Percentiles rank a stretch among this genome's conserved stretches.
phyloP scores from a whole-genome alignment of 2,329 filamentous ascomycete genomes.

The Fusarium sp. region DNA sequence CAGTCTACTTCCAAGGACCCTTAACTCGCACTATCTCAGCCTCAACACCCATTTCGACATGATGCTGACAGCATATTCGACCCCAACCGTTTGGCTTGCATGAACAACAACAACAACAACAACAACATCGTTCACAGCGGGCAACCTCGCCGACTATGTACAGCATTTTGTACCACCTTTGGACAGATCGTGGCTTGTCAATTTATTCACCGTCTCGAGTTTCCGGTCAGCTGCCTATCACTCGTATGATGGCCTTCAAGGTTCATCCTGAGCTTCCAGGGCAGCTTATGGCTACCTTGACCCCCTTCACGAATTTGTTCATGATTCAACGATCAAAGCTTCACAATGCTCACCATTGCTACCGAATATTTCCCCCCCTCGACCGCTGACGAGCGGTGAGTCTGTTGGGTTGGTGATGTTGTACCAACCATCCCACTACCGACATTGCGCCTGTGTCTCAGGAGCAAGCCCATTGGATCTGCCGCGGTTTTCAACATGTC shows the following conservation, averaged over 20 bases:
- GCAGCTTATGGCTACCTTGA: conserved; percentile 2
- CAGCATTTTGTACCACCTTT: conserved; percentile 36
- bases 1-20: not conserved
- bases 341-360: not conserved
- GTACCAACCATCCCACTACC: conserved; percentile 38
- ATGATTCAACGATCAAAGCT: conserved; percentile 16
- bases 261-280: conserved; percentile 10
- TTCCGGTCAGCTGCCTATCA: conserved; percentile 36
- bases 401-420: conserved; percentile 15
- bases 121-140: conserved; percentile 5
- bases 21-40: conserved; percentile 8
- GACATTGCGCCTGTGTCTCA: conserved; percentile 28
- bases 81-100: conserved; percentile 5
- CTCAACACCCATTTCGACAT: conserved; percentile 6
- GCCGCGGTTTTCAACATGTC: conserved; percentile 10
- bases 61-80: not conserved
- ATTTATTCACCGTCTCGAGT: conserved; percentile 38
- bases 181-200: conserved; percentile 34
- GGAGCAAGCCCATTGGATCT: conserved; percentile 29
- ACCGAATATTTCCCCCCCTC: conserved; percentile 17
- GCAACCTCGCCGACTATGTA: conserved; percentile 24
- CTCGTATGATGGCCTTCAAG: conserved; percentile 39
- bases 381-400: conserved; percentile 39
- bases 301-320: conserved; percentile 13
- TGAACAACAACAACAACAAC: conserved; percentile 10